These are phyloP conservation scores for Mortierella sp. DNA, from an alignment of 371 early-diverging fungal species.

Conservation along the genomic window DNA sequence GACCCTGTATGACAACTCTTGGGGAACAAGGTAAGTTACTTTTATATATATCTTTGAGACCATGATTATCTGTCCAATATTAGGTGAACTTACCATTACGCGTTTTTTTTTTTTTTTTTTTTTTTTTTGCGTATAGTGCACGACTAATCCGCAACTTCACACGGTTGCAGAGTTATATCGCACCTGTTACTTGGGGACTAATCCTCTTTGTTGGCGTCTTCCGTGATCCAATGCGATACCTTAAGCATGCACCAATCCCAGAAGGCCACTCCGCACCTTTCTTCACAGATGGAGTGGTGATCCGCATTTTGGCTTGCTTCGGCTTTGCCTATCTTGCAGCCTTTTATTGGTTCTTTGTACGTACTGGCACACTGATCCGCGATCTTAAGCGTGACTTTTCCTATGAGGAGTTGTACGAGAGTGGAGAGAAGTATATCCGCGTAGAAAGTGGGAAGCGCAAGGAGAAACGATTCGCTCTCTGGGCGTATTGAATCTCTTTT, in stretches of 20 bases:
- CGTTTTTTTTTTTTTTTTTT: neutral
- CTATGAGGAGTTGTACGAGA: conserved; percentile 54
- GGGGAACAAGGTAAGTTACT: conserved; percentile 64
- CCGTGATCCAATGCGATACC: conserved; percentile 40
- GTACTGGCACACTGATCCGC: conserved; percentile 26
- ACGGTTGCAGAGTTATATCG: conserved; percentile 41
- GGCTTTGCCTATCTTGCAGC: conserved; percentile 16
- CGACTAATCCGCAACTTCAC: conserved; percentile 54
- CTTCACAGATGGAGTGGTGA: conserved; percentile 26
- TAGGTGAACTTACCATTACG: neutral
- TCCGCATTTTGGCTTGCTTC: conserved; percentile 10
- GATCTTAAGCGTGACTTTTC: conserved; percentile 49
- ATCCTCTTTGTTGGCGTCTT: conserved; percentile 44
- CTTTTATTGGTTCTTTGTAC: conserved; percentile 47
- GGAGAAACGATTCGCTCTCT: conserved; percentile 39
- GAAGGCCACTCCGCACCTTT: conserved; percentile 27
- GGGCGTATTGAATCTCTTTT: neutral
- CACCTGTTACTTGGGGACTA: conserved; percentile 42
- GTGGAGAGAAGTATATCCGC: conserved; percentile 25
- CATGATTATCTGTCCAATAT: neutral
- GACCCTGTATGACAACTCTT: conserved; percentile 73
- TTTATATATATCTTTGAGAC: neutral
- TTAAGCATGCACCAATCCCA: conserved; percentile 20
- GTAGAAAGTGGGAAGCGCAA: conserved; percentile 36
- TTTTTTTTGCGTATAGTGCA: conserved; percentile 23